Evolutionary conservation across 2,329 filamentous ascomycete genomes (phyloP), one percentile per base, ranked within the genome.

Genomic region (Amphichorda felina): DNA sequence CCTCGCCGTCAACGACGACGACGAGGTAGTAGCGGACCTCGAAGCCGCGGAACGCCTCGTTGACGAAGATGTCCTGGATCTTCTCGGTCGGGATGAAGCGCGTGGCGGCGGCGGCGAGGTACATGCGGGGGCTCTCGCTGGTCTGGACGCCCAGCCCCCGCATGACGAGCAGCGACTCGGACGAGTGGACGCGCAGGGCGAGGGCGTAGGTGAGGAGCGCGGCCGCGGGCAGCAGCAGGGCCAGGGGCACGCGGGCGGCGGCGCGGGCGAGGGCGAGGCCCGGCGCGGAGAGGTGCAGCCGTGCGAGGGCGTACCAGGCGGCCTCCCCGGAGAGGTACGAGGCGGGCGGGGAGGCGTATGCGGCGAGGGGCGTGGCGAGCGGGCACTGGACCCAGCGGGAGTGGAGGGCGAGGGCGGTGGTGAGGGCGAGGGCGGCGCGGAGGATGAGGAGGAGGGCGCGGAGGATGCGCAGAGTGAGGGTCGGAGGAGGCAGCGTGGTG

Each of bases 11-110:
- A 14, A 96, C 86, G 36, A 96, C 81, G 21, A 96, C 83, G 4
- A 85, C 76, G 8, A 98, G 63, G 51, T 94, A 95, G 51, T 89
- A 94, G 28, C 80, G 66, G 25, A 96, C 87, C 59, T 88, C 85
- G 50, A 95, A 94, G 1, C 88, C 88, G 38, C 75, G 76, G 58
- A 96, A 96, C 4, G 88, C 91, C 64, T 98, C 91, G 54, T 95
- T 87, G 34, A 98, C 83, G 36, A 95, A 75, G 38, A 98, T 80
- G 54, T 98, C 91, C 52, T 84, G 84, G 39, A 98, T 93, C 58
- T 85, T 79, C 30, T 82, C 83, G 0, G 89, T 94, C 1, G 91
- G 89, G 40, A 98, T 96, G 56, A 79, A 71, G 38, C 71, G 59
- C 49, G 70, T 70, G 4, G 57, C 54, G 7, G 26, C 10, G 11